These are phyloP conservation scores for Mayamaea pseudoterrestris DNA, from an alignment of 108 stramenopile species.

Conservation along the genomic window DNA sequence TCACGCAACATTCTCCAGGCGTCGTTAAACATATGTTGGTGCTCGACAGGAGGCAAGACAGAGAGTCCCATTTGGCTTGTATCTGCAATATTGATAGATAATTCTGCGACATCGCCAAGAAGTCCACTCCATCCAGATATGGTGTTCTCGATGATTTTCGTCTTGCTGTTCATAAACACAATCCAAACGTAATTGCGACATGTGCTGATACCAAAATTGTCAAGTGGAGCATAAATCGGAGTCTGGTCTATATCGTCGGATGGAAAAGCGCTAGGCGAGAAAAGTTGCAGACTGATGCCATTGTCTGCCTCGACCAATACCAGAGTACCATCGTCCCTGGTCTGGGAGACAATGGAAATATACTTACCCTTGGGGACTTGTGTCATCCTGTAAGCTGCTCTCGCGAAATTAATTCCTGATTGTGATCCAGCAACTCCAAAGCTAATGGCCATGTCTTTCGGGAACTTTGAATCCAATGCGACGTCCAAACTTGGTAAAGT, in stretches of 20 bases:
- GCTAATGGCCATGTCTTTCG: constrained; percentile 30
- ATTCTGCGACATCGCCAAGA: constrained; percentile 6
- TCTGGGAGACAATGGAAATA: constrained; percentile 30
- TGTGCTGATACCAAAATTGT: constrained; percentile 16
- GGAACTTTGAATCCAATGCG: constrained; percentile 4
- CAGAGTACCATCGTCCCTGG: constrained; percentile 31
- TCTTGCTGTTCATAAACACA: constrained; percentile 15
- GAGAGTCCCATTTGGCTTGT: constrained; percentile 18
- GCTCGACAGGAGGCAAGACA: constrained; percentile 57
- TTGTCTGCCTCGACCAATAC: constrained; percentile 12
- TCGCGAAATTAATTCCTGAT: constrained; percentile 26
- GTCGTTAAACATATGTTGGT: constrained; percentile 57
- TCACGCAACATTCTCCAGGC: constrained; percentile 66
- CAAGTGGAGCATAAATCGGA: constrained; percentile 5
- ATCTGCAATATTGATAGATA: constrained; percentile 20
- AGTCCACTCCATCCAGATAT: constrained; percentile 10
- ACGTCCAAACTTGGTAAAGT: too few species aligned
- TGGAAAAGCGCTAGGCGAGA: constrained; percentile 28
- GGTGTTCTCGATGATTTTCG: constrained; percentile 19
- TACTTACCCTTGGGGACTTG: constrained; percentile 37
- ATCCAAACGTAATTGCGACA: constrained; percentile 21
- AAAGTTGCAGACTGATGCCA: constrained; percentile 15
- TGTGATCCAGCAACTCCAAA: constrained; percentile 27
- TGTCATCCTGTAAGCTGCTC: constrained; percentile 40
- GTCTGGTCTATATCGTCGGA: constrained; percentile 24